Evolutionary conservation across 345 rosid species (phyloP).

Genomic region (Clausena lansium): DNA sequence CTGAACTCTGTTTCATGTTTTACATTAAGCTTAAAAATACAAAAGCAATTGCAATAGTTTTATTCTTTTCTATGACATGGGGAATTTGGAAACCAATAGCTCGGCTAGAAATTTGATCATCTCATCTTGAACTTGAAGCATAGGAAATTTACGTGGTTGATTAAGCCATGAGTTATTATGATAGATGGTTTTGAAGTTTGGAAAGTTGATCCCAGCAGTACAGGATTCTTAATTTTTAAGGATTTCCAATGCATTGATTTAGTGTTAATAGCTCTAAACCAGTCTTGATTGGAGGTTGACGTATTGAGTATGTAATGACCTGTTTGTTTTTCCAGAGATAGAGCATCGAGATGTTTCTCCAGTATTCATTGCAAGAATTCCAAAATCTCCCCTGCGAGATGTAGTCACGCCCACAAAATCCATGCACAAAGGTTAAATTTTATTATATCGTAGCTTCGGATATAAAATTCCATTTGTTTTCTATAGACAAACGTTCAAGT

Average conservation of each 20-base stretch:
- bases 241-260: background rate
- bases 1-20: background rate
- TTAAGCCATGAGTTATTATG: too few species aligned
- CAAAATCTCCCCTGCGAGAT: slow-evolving; percentile 23
- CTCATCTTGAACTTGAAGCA: background rate
- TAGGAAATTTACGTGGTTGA: too few species aligned
- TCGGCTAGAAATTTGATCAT: background rate
- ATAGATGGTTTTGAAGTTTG: background rate
- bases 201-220: background rate
- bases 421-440: slow-evolving; percentile 28
- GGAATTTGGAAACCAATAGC: too few species aligned
- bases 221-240: background rate
- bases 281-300: background rate
- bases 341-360: slow-evolving; percentile 33
- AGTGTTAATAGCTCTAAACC: background rate
- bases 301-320: background rate
- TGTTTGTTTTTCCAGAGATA: slow-evolving; percentile 33
- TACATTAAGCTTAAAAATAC: background rate
- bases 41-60: background rate
- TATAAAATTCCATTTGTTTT: background rate
- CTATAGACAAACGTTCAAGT: background rate
- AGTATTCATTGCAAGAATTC: slow-evolving; percentile 35
- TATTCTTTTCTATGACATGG: background rate
- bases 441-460: background rate
- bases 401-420: slow-evolving; percentile 19